Base-by-base conservation (phyloP, 805 yeast genomes). In the Saturnispora silvae region DNA sequence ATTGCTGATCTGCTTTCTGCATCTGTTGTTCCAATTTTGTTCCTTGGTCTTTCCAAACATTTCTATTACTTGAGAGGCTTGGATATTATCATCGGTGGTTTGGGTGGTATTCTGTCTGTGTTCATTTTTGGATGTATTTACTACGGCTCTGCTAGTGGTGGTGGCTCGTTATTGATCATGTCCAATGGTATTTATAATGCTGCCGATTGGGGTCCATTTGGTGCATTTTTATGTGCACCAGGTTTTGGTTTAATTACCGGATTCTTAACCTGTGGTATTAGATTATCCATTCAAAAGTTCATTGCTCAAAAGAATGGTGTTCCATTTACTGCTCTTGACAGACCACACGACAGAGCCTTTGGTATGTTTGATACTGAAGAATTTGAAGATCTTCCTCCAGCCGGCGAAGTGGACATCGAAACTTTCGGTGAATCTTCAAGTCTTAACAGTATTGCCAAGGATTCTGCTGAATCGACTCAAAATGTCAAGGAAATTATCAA, bases 171-270 rank as follows among this genome's bases (percentile, higher is more conserved):
- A 35, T 60, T 87, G 36, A 62, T 87, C 41, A 66, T 87, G 37
- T 72, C 78, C 75, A 76, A 81, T 49, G 96, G 96, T 31, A 61
- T 87, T 20, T 87, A 87, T 51, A 63, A 68, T 43, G 63, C 71
- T 5, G 71, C 68, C 34, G 96, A 87, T 53, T 87, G 96, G 96
- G 83, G 94, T 49, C 77, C 94, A 0, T 87, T 87, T 61, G 96
- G 95, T 18, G 95, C 96, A 2, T 87, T 87, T 59, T 89, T 82
- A 5, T 81, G 79, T 44, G 92, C 96, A 1, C 96, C 96, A 5
- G 67, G 77, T 28, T 94, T 89, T 20, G 85, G 89, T 9, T 45
- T 86, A 2, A 43, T 79, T 5, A 63, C 77, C 43, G 77, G 82
- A 2, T 56, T 72, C 11, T 49, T 64, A 20, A 64, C 68, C 31